A percentile compares a stretch with the other conserved stretches of the same genome.
Evolutionary conservation across 1,284 basidiomycete genomes (phyloP).

Genomic region (Naganishia cerealis): DNA sequence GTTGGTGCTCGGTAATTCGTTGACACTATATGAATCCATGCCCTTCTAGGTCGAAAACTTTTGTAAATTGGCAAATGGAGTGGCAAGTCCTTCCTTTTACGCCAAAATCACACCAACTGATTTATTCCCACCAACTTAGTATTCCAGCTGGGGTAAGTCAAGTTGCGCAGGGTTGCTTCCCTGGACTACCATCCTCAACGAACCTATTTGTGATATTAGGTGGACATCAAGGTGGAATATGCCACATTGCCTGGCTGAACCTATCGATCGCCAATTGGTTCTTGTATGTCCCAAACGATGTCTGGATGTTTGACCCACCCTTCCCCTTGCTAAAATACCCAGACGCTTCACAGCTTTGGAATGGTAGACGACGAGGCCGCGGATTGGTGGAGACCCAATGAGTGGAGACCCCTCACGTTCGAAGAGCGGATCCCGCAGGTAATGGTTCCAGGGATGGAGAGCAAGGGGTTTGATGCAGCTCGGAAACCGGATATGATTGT

Average conservation of each 20-base stretch:
- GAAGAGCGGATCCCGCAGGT: slow-evolving; percentile 35
- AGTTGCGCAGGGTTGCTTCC: background rate
- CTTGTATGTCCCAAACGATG: slow-evolving; percentile 35
- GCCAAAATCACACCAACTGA: background rate
- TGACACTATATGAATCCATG: background rate
- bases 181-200: slow-evolving; percentile 30
- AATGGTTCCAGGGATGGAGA: slow-evolving; percentile 33
- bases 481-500: slow-evolving; percentile 35
- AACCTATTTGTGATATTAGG: slow-evolving; percentile 32
- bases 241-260: slow-evolving; percentile 34
- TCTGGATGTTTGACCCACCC: no score
- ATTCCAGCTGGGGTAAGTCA: slow-evolving; percentile 14
- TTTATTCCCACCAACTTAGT: background rate
- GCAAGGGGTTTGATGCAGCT: slow-evolving; percentile 26
- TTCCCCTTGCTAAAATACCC: background rate
- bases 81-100: background rate
- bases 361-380: slow-evolving; percentile 37
- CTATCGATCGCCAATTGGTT: slow-evolving; percentile 39
- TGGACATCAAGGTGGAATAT: slow-evolving; percentile 35
- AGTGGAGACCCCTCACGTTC: slow-evolving; percentile 34
- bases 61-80: slow-evolving; percentile 5
- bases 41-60: slow-evolving; percentile 1
- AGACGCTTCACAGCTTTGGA: slow-evolving; percentile 33
- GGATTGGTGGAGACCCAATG: slow-evolving; percentile 32
- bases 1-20: background rate